A percentile compares a stretch with the other conserved stretches of the same genome.
phyloP scores from a whole-genome alignment of 257 asterid genomes.

The Striga asiatica region DNA sequence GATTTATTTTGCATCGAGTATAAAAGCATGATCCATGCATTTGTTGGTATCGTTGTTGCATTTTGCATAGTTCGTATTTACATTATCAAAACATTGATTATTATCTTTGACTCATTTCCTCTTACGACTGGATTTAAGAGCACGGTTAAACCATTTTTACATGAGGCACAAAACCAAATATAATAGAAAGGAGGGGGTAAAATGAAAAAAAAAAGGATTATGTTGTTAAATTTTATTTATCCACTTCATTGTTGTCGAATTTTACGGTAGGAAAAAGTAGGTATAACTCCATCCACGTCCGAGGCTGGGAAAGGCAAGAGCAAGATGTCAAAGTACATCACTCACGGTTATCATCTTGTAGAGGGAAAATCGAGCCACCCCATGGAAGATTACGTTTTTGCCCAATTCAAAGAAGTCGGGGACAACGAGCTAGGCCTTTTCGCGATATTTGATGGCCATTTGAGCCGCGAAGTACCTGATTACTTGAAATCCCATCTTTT shows the following conservation, averaged over 20 bases:
- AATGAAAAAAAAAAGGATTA: no score
- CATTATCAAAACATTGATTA: no score
- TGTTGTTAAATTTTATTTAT: no score
- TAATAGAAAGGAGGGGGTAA: no score
- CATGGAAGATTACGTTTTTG: slow-evolving; percentile 88
- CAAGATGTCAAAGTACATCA: slow-evolving; percentile 56
- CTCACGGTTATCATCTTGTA: slow-evolving; percentile 72
- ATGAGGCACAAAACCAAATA: no score
- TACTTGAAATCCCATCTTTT: slow-evolving; percentile 71
- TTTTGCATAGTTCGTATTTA: no score
- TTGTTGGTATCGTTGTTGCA: no score
- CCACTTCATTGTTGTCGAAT: background rate
- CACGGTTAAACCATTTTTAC: no score
- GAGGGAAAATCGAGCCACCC: slow-evolving; percentile 69
- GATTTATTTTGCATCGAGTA: no score
- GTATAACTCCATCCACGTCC: slow-evolving; percentile 28
- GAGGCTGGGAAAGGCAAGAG: slow-evolving; percentile 84
- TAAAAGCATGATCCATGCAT: no score
- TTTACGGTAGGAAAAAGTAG: slow-evolving; percentile 83
- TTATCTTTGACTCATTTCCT: no score
- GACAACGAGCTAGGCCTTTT: slow-evolving; percentile 75
- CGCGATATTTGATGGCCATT: slow-evolving; percentile 86
- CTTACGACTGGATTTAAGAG: no score
- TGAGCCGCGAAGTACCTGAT: slow-evolving; percentile 64
- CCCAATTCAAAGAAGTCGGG: slow-evolving; percentile 58